Evolutionary conservation across 352 stramenopile genomes (phyloP).

Genomic region (Phytophthora cryptogea): DNA sequence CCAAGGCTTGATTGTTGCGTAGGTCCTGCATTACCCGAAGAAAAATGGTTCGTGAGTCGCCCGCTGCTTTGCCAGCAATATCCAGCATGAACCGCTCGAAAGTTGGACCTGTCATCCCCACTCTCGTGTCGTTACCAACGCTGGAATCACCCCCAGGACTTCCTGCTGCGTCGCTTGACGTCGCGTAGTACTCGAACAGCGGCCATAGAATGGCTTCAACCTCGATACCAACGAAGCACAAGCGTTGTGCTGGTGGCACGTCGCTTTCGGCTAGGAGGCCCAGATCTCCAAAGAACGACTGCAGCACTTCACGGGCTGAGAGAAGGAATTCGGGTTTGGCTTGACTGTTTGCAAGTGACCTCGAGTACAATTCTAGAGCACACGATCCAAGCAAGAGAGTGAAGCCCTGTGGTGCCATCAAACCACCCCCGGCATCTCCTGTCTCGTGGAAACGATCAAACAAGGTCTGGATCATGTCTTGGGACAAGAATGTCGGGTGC

Average conservation of each 20-base stretch:
- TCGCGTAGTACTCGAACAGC: conserved; percentile 82
- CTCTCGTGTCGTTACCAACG: conserved; percentile 33
- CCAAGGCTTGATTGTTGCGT: conserved; percentile 12
- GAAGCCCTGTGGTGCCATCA: conserved; percentile 52
- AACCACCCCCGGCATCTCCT: conserved; percentile 18
- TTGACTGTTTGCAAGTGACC: conserved; percentile 25
- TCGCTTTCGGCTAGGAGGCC: conserved; percentile 56
- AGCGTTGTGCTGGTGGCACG: conserved; percentile 31
- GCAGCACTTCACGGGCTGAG: conserved; percentile 63
- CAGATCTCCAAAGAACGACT: conserved; percentile 74
- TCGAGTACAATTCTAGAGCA: conserved; percentile 59
- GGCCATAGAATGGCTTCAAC: conserved; percentile 75
- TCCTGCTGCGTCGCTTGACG: conserved; percentile 15
- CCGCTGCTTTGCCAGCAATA: conserved; percentile 45
- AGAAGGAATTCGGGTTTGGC: conserved; percentile 36
- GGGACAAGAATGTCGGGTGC: conserved; percentile 54
- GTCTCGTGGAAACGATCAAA: conserved; percentile 48
- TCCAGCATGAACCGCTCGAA: conserved; percentile 76
- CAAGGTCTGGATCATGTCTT: conserved; percentile 49
- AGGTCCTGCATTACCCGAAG: conserved; percentile 47
- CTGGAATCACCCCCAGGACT: neutral
- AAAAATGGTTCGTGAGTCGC: conserved; percentile 47
- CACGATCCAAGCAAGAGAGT: conserved; percentile 65
- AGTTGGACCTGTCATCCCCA: conserved; percentile 51
- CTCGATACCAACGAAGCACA: conserved; percentile 73